These are phyloP conservation scores for Penicillium sclerotigenum DNA, from an alignment of 2,329 filamentous ascomycete genomes.

Conservation along the genomic window DNA sequence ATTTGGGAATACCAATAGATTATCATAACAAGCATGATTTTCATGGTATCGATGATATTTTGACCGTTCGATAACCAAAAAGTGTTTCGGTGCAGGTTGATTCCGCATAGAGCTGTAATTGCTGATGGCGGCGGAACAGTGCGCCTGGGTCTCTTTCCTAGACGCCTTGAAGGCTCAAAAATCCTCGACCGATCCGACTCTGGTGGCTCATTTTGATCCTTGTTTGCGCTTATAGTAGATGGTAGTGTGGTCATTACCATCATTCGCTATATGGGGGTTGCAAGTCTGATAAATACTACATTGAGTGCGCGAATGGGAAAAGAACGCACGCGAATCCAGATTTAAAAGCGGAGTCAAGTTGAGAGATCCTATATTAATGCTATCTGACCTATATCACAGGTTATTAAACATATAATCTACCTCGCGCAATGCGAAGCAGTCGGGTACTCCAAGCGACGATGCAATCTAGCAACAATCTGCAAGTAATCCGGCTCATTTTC, in stretches of 20 bases:
- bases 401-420: conserved; percentile 4
- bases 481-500: conserved; percentile 77
- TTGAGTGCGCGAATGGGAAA: neutral
- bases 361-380: neutral
- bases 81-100: neutral
- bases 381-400: neutral
- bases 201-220: neutral
- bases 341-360: neutral
- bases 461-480: conserved; percentile 71
- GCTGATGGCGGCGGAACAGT: neutral
- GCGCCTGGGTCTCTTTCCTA: neutral
- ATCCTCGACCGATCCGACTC: neutral
- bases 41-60: conserved; percentile 7
- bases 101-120: neutral
- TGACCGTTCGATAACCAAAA: neutral
- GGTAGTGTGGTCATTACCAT: neutral
- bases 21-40: conserved; percentile 21
- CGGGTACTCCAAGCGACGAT: conserved; percentile 77
- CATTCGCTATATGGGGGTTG: neutral
- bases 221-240: neutral
- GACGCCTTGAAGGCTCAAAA: neutral
- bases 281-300: neutral
- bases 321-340: neutral
- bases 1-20: conserved; percentile 38
- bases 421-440: conserved; percentile 48